Conservation (phyloP, 1,284 basidiomycete genomes). For the Leccinum subrobustum region DNA sequence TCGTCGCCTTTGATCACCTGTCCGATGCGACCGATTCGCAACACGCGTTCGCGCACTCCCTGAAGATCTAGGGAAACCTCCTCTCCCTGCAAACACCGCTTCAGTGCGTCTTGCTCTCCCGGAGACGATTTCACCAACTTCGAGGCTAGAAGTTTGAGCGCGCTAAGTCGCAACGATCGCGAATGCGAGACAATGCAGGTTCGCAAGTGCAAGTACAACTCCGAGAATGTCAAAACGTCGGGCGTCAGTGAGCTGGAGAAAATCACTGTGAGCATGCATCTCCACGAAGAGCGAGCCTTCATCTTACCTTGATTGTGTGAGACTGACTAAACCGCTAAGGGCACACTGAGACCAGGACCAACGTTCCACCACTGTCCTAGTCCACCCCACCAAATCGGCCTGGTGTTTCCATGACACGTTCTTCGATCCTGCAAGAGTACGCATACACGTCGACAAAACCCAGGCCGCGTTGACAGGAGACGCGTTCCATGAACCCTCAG, state of each 20-base stretch:
- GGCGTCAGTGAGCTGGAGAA: conserved; percentile 18
- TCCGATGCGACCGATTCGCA: conserved; percentile 65
- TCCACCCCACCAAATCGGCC: conserved; percentile 50
- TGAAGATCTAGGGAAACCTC: conserved; percentile 72
- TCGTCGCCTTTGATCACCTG: conserved; percentile 55
- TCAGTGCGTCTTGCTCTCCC: conserved; percentile 56
- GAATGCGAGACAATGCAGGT: conserved; percentile 58
- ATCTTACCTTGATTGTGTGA: conserved; percentile 51
- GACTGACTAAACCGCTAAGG: conserved; percentile 49
- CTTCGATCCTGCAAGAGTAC: conserved; percentile 42
- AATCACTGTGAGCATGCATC: not conserved
- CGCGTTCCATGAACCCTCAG: conserved; percentile 33
- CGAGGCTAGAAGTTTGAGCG: conserved; percentile 54
- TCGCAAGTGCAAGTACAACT: conserved; percentile 48
- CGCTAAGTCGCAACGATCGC: conserved; percentile 50
- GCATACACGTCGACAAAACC: conserved; percentile 50
- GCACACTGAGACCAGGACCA: conserved; percentile 64
- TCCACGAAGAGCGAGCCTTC: not conserved
- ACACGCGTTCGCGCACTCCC: conserved; percentile 79
- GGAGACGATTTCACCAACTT: conserved; percentile 40
- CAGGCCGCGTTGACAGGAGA: conserved; percentile 47
- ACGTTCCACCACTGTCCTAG: conserved; percentile 40
- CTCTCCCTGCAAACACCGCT: conserved; percentile 71
- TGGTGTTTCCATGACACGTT: conserved; percentile 41
- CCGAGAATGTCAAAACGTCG: conserved; percentile 37